Conservation (phyloP, 208 protist genomes). For the Porcisia deanei region DNA sequence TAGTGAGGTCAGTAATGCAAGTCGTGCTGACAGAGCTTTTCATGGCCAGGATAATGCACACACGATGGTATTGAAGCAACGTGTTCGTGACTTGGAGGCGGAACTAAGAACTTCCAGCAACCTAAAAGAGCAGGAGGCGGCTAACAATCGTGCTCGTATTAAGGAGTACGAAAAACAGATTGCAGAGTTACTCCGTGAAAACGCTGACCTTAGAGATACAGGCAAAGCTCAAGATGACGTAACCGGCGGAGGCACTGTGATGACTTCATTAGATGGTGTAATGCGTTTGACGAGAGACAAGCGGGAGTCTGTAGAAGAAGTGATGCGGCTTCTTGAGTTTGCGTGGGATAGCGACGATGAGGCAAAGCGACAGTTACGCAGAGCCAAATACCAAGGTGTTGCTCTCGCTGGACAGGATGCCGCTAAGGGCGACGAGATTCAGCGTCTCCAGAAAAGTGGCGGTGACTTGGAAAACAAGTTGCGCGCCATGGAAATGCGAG, state of each 20-base stretch:
- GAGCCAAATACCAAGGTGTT: conserved; percentile 27
- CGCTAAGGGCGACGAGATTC: conserved; percentile 66
- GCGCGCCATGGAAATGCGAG: conserved; percentile 32
- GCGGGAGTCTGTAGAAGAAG: conserved; percentile 67
- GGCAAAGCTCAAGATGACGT: not conserved
- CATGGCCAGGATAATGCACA: not conserved
- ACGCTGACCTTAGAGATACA: conserved; percentile 26
- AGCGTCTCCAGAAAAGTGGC: conserved; percentile 31
- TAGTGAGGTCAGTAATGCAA: conserved; percentile 13
- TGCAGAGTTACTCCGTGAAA: conserved; percentile 52
- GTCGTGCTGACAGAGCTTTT: not conserved
- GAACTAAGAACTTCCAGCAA: conserved; percentile 16
- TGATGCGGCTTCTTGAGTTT: conserved; percentile 73
- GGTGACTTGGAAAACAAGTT: conserved; percentile 44
- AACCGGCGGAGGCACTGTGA: not conserved
- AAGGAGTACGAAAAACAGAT: conserved; percentile 52
- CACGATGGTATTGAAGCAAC: conserved; percentile 16
- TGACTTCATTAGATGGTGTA: conserved; percentile 20
- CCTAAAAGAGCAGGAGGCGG: conserved; percentile 36
- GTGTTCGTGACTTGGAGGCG: conserved; percentile 24
- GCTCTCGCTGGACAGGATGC: conserved; percentile 41
- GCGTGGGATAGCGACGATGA: conserved; percentile 68
- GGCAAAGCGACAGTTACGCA: conserved; percentile 28
- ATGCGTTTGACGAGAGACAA: conserved; percentile 69
- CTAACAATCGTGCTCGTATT: conserved; percentile 17